Conservation (phyloP, 2,329 filamentous ascomycete genomes). For the Fusarium sp. region DNA sequence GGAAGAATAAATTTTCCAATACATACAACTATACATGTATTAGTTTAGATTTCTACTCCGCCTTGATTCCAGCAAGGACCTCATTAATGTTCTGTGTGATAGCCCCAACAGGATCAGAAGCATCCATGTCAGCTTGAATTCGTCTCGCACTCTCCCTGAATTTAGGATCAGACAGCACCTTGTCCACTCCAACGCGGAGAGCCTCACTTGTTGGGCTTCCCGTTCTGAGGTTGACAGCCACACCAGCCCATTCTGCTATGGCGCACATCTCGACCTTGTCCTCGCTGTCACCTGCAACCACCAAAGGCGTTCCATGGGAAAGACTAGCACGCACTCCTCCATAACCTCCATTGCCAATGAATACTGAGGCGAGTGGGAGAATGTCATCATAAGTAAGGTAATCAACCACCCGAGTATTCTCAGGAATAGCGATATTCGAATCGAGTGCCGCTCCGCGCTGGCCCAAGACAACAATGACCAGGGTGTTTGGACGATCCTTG, state of each 20-base stretch:
- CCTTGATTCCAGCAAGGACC: neutral
- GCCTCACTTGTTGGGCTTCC: constrained; percentile 4
- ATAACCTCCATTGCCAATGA: constrained; percentile 8
- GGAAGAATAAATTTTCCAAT: too few species aligned
- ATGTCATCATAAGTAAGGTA: constrained; percentile 4
- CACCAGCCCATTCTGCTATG: constrained; percentile 9
- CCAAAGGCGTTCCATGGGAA: constrained; percentile 1
- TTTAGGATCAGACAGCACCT: neutral
- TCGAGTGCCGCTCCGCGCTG: neutral
- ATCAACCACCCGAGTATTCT: neutral
- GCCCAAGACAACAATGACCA: neutral
- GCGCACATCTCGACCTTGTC: constrained; percentile 8
- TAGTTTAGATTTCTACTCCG: too few species aligned
- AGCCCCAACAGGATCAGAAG: neutral
- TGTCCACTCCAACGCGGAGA: neutral
- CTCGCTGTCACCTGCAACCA: constrained; percentile 8
- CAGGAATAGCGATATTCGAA: neutral
- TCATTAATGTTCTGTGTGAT: constrained; percentile 1
- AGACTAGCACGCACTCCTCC: constrained; percentile 8
- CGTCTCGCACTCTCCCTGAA: neutral
- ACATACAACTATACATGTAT: too few species aligned
- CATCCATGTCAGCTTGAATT: constrained; percentile 7
- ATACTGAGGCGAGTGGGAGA: neutral
- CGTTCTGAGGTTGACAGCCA: constrained; percentile 3
- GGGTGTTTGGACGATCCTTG: constrained; percentile 7